Base-by-base conservation (phyloP, 345 rosid species). In the Eucalyptus curtisii region DNA sequence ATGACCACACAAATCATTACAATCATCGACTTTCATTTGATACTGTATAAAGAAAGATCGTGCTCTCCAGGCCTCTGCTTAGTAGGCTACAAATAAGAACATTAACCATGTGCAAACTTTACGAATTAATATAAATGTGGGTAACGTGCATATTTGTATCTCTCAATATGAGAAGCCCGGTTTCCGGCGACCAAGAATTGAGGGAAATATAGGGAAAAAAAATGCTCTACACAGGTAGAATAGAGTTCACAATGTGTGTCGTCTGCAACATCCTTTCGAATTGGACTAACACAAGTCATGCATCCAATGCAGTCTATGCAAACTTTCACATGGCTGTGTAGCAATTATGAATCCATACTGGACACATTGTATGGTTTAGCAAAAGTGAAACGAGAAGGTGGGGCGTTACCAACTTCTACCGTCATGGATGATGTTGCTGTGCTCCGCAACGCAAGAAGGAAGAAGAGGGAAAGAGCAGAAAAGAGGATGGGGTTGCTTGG, bases 381-480 rank as follows among this genome's bases (percentile, higher is more conserved):
- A 25, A 59, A 59, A 59, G 3, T 59, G 66, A 59, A 25, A 59
- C 0, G 66, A 59, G 66, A 59, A 59, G 4, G 66, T 25, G 15
- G 66, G 66, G 31, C 7, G 4, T 59, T 14, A 24, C 92, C 95
- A 88, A 89, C 91, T 93, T 93, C 93, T 80, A 89, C 90, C 50
- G 91, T 87, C 89, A 80, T 27, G 86, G 85, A n/a, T 31, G 90
- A 49, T 45, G 86, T 45, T 42, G 87, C 68, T 19, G 27, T 1
- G 68, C 88, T 85, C 48, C 17, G 1, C 30, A 1, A 2, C 4
- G 15, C 30, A 71, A 50, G 53, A 90, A 27, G 31, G 48, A n/a
- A 91, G 85, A 13, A 50, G 37, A 40, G 90, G 27, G 71, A 84
- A 40, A 61, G 45, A 86, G 52, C 37, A 49, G 85, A 49, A 53